phyloP scores from a whole-genome alignment of 257 asterid species.

The Nicotiana tabacum region DNA sequence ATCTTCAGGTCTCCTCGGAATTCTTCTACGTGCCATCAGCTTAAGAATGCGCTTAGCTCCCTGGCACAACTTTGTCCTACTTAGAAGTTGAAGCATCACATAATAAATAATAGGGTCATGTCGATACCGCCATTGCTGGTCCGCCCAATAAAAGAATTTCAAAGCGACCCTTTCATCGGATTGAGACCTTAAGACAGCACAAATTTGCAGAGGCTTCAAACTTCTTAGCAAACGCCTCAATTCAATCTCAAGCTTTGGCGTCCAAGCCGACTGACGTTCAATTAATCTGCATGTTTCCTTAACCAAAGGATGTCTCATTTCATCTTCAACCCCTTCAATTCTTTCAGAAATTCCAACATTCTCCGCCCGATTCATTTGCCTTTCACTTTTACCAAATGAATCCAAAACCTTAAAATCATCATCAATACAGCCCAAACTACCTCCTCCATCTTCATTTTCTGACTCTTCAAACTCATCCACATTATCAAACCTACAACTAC shows the following conservation, averaged over 20 bases:
- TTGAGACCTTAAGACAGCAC: constrained; percentile 66
- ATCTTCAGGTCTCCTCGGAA: constrained; percentile 59
- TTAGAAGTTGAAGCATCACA: constrained; percentile 65
- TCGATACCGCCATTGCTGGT: constrained; percentile 81
- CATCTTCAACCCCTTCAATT: constrained; percentile 51
- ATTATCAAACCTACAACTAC: constrained; percentile 27
- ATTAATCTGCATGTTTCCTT: constrained; percentile 70
- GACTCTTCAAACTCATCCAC: constrained; percentile 32
- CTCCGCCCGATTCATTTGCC: constrained; percentile 16
- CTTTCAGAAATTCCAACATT: constrained; percentile 13
- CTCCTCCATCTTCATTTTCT: constrained; percentile 28
- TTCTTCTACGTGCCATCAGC: constrained; percentile 59
- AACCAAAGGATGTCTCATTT: constrained; percentile 70
- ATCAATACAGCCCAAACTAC: constrained; percentile 28
- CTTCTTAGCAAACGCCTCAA: constrained; percentile 60
- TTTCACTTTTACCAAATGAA: constrained; percentile 32
- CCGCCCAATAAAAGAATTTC: constrained; percentile 87
- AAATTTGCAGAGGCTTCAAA: constrained; percentile 68
- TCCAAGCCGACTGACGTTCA: constrained; percentile 56
- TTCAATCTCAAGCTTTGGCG: constrained; percentile 60
- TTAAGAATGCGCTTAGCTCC: constrained; percentile 82
- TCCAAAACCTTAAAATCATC: constrained; percentile 55
- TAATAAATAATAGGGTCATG: constrained; percentile 70
- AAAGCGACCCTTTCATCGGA: constrained; percentile 82
- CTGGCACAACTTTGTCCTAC: constrained; percentile 87